These are phyloP conservation scores for Uronychia setigera DNA, from an alignment of 73 alveolate species.

Conservation along the genomic window DNA sequence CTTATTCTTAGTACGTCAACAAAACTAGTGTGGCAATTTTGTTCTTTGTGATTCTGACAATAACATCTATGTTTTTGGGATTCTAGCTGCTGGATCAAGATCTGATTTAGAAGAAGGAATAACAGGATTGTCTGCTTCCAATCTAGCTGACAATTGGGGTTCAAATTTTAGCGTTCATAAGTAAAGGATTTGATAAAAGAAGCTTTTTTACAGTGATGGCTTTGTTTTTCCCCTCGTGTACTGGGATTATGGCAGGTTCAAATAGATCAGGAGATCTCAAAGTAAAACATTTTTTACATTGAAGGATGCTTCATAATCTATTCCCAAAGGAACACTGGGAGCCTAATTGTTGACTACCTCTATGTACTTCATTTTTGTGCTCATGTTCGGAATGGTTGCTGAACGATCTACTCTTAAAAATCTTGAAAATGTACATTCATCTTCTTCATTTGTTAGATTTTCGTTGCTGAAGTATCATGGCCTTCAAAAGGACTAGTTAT, in stretches of 20 bases:
- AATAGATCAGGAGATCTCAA: slow-evolving; percentile 50
- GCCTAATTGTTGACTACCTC: slow-evolving; percentile 51
- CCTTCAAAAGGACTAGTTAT: slow-evolving; percentile 48
- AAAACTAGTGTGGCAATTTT: slow-evolving; percentile 36
- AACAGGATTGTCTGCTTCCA: slow-evolving; percentile 41
- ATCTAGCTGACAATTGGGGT: slow-evolving; percentile 45
- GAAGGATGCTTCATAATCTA: slow-evolving; percentile 43
- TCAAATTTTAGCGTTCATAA: background rate
- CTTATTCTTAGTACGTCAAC: slow-evolving; percentile 10
- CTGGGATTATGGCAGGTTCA: slow-evolving; percentile 63
- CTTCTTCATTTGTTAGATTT: slow-evolving; percentile 15
- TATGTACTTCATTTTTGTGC: slow-evolving; percentile 2
- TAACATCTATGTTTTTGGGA: slow-evolving; percentile 57
- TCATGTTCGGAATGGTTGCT: background rate
- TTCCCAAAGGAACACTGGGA: slow-evolving; percentile 60
- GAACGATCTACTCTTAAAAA: background rate
- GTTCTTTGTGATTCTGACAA: slow-evolving; percentile 28
- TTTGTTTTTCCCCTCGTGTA: slow-evolving; percentile 62
- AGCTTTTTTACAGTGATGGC: slow-evolving; percentile 37
- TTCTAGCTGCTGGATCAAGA: slow-evolving; percentile 41
- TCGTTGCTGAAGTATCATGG: slow-evolving; percentile 71
- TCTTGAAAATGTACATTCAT: background rate
- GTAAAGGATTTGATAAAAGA: background rate
- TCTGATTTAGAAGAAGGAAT: slow-evolving; percentile 29
- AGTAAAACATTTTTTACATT: background rate